A percentile compares a stretch with the other conserved stretches of the same genome.
phyloP scores from a whole-genome alignment of 176 grass and related monocot species.

The Microstegium vimineum region DNA sequence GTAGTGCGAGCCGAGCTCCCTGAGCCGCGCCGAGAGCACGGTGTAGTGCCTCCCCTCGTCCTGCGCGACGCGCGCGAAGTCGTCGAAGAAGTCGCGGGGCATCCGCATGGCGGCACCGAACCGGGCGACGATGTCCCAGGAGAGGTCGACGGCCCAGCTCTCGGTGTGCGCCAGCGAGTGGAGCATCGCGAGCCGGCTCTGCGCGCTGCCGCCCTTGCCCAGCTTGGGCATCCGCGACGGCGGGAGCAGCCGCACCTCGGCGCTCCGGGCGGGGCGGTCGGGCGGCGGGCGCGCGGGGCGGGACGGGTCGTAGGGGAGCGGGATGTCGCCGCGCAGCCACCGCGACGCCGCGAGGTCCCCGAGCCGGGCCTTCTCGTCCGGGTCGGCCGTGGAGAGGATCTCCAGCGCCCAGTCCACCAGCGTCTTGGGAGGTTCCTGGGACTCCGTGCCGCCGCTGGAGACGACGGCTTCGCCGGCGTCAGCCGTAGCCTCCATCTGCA shows the following conservation, averaged over 20 bases:
- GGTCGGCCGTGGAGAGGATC: constrained; percentile 58
- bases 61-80: constrained; percentile 68
- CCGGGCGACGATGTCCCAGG: constrained; percentile 87
- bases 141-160: constrained; percentile 97
- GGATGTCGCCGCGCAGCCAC: constrained; percentile 65
- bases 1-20: constrained; percentile 68
- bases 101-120: constrained; percentile 57
- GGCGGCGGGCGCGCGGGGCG: constrained; percentile 25
- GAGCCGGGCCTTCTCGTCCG: constrained; percentile 74
- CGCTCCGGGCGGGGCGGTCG: constrained; percentile 62
- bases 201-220: constrained; percentile 77
- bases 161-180: constrained; percentile 90
- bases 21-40: constrained; percentile 57
- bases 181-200: constrained; percentile 72
- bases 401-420: constrained; percentile 75
- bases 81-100: constrained; percentile 79
- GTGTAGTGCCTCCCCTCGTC: constrained; percentile 73
- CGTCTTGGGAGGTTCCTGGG: constrained; percentile 30
- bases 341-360: constrained; percentile 42
- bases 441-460: neutral
- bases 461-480: neutral
- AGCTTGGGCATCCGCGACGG: constrained; percentile 70
- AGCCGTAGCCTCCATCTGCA: constrained; percentile 8
- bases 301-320: constrained; percentile 39
- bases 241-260: constrained; percentile 58